Conservation (phyloP, 1,284 basidiomycete genomes). For the Chiua sp. region DNA sequence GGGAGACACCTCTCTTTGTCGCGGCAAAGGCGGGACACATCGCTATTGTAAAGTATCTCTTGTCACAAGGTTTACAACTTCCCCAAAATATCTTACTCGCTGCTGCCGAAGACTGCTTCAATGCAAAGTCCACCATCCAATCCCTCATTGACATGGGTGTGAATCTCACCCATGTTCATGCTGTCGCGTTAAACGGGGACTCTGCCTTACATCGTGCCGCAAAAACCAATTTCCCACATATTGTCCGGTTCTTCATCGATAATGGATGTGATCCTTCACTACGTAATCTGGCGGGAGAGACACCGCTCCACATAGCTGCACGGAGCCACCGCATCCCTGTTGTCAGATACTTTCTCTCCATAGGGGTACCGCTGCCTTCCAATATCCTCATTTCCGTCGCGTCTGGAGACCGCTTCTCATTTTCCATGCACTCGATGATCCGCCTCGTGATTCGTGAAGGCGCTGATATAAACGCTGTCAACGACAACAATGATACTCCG, state of each 20-base stretch:
- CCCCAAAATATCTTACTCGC: neutral
- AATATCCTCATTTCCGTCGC: neutral
- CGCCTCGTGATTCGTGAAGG: slow-evolving; percentile 1
- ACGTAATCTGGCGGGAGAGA: slow-evolving; percentile 1
- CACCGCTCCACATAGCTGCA: neutral
- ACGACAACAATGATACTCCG: neutral
- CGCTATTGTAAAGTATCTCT: neutral
- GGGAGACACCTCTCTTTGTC: slow-evolving; percentile 1
- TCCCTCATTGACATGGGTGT: neutral
- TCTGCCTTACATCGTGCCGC: neutral
- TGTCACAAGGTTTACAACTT: neutral
- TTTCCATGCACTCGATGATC: neutral
- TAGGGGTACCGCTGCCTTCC: neutral
- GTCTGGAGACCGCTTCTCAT: no score
- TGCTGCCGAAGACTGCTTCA: neutral
- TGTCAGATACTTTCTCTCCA: slow-evolving; percentile 4
- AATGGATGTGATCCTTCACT: slow-evolving; percentile 6
- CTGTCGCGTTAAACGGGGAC: neutral
- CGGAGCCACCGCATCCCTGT: neutral
- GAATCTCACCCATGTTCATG: neutral
- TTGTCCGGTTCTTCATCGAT: neutral
- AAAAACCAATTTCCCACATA: no score
- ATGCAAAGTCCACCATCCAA: neutral
- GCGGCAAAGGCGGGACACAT: neutral
- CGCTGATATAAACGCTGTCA: neutral